phyloP scores from a whole-genome alignment of 2,329 filamentous ascomycete genomes.

The Anthostomella pinea region DNA sequence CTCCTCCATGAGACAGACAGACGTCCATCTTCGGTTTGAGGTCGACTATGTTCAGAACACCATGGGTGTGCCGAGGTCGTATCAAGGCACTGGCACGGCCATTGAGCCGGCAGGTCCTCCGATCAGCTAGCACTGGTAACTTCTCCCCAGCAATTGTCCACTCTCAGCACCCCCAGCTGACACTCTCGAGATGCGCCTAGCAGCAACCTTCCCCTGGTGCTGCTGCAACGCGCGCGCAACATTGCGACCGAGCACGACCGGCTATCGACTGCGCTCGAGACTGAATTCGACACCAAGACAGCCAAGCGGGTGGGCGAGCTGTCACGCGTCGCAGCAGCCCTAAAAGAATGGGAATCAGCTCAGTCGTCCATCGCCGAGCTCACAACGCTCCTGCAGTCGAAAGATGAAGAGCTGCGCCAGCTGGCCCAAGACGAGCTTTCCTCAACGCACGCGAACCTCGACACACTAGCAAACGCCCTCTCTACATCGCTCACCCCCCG shows the following conservation, averaged over 20 bases:
- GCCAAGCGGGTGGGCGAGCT: constrained; percentile 63
- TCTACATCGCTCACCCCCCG: constrained; percentile 77
- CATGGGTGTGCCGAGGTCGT: constrained; percentile 54
- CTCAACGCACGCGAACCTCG: constrained; percentile 61
- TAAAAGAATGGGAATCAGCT: constrained; percentile 57
- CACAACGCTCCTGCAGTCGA: constrained; percentile 45
- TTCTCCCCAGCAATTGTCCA: constrained; percentile 14
- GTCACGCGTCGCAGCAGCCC: constrained; percentile 52
- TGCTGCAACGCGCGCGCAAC: constrained; percentile 58
- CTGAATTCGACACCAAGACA: constrained; percentile 53
- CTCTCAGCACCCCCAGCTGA: constrained; percentile 7
- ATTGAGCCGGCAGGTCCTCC: constrained; percentile 31
- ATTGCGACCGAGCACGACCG: constrained; percentile 56
- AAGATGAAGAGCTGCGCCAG: constrained; percentile 68
- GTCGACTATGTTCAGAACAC: constrained; percentile 35
- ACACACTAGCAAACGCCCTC: constrained; percentile 62
- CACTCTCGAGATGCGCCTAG: constrained; percentile 25
- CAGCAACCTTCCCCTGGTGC: constrained; percentile 48
- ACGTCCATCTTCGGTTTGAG: constrained; percentile 1
- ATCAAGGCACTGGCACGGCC: constrained; percentile 36
- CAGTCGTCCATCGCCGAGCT: constrained; percentile 55
- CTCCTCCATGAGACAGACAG: not conserved
- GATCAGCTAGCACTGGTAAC: constrained; percentile 45
- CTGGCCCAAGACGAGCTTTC: constrained; percentile 80
- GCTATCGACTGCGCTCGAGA: constrained; percentile 49